These are phyloP conservation scores for Botrytis sinoallii DNA, from an alignment of 2,329 filamentous ascomycete species.

Conservation along the genomic window DNA sequence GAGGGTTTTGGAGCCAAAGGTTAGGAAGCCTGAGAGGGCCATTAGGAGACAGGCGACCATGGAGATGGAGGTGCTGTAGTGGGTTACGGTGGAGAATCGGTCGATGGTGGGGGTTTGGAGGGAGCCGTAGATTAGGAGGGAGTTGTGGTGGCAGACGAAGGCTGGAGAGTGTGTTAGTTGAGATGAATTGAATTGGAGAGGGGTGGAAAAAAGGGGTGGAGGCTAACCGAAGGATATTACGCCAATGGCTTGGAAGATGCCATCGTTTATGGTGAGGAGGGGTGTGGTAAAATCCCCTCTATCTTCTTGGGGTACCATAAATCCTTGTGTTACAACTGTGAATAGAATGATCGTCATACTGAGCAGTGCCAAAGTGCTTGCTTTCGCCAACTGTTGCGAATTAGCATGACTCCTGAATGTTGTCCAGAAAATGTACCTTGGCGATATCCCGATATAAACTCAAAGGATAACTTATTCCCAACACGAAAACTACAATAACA, in stretches of 20 bases:
- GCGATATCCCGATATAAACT: constrained; percentile 95
- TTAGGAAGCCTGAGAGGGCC: constrained; percentile 85
- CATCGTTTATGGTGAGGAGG: constrained; percentile 75
- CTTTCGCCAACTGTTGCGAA: constrained; percentile 75
- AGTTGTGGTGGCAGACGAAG: constrained; percentile 85
- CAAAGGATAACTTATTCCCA: constrained; percentile 85
- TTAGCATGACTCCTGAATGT: background rate
- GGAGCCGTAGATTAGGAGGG: constrained; percentile 93
- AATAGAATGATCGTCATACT: constrained; percentile 90
- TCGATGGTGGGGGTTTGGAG: constrained; percentile 92
- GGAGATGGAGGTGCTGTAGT: constrained; percentile 86
- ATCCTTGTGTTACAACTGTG: constrained; percentile 82
- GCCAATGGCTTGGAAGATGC: constrained; percentile 92
- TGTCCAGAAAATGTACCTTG: constrained; percentile 60
- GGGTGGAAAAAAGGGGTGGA: background rate
- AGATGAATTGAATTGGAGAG: constrained; percentile 35
- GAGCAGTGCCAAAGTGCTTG: constrained; percentile 85
- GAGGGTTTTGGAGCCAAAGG: constrained; percentile 85
- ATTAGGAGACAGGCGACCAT: constrained; percentile 88
- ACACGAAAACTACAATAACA: constrained; percentile 82
- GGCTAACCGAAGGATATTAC: constrained; percentile 90
- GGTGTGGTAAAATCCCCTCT: constrained; percentile 69
- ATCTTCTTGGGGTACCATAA: constrained; percentile 66
- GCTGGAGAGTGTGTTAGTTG: constrained; percentile 40
- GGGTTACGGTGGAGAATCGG: constrained; percentile 88